phyloP scores from a whole-genome alignment of 139 green algal species.

The Asterochloris erici region DNA sequence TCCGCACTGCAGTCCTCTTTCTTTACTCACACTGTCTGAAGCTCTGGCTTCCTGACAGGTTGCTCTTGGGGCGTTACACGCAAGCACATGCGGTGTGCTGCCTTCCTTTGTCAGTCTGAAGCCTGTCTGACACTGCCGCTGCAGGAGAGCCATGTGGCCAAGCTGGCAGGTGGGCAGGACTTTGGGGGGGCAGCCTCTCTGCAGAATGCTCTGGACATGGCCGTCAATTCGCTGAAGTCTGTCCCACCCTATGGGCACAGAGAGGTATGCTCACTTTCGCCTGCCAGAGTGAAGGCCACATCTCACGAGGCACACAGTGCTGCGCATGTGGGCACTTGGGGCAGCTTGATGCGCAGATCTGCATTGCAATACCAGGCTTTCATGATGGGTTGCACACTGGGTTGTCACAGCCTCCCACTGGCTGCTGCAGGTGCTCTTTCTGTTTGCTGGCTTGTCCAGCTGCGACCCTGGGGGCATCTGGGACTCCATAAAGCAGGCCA shows the following conservation, averaged over 20 bases:
- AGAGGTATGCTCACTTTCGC: conserved; percentile 50
- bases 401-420: neutral
- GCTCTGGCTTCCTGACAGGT: no score
- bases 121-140: neutral
- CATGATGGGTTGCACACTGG: neutral
- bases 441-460: conserved; percentile 79
- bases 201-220: conserved; percentile 84
- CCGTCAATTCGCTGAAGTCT: conserved; percentile 48
- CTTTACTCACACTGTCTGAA: no score
- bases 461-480: conserved; percentile 93
- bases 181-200: conserved; percentile 68
- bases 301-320: neutral
- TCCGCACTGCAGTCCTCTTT: no score
- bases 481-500: conserved; percentile 56
- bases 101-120: no score
- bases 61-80: no score
- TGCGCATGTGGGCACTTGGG: no score
- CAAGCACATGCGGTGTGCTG: no score
- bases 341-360: neutral
- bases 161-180: conserved; percentile 43
- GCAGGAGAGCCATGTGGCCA: conserved; percentile 54
- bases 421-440: conserved; percentile 56
- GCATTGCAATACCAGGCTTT: neutral
- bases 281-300: neutral
- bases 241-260: conserved; percentile 87